Conservation (phyloP, 768 basidiomycete genomes). For the Pleurotus cornucopiae region DNA sequence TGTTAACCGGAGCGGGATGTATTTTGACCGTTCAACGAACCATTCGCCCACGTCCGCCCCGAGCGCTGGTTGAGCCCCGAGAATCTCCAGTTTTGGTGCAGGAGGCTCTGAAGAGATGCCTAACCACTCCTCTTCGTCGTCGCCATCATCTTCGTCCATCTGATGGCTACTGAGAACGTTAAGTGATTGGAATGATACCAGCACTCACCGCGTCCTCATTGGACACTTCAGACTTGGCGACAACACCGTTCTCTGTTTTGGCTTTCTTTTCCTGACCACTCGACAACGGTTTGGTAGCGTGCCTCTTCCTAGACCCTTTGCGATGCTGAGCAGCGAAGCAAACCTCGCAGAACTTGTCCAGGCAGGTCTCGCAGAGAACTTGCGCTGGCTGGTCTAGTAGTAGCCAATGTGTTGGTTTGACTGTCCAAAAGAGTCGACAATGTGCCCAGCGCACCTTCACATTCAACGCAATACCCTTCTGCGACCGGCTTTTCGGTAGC, state of each 20-base stretch:
- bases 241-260: conserved; percentile 19
- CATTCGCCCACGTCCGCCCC: conserved; percentile 73
- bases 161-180: conserved; percentile 15
- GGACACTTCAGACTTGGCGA: conserved; percentile 9
- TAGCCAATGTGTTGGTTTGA: conserved; percentile 8
- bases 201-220: conserved; percentile 29
- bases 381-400: conserved; percentile 77
- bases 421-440: neutral
- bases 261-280: conserved; percentile 21
- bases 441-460: conserved; percentile 60
- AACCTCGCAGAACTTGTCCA: conserved; percentile 76
- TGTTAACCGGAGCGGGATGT: conserved; percentile 75
- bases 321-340: conserved; percentile 84
- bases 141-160: conserved; percentile 45
- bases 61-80: conserved; percentile 54
- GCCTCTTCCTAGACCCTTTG: conserved; percentile 72
- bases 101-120: conserved; percentile 23
- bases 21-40: conserved; percentile 80
- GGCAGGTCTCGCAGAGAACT: conserved; percentile 66
- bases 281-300: conserved; percentile 47
- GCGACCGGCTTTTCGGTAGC: conserved; percentile 34
- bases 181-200: neutral
- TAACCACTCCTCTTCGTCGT: conserved; percentile 38
- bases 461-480: conserved; percentile 78
- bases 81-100: conserved; percentile 25